Percentiles rank a stretch among this genome's conserved stretches.
phyloP scores from a whole-genome alignment of 169 alveolate genomes.

The Haemoproteus tartakovskyi region DNA sequence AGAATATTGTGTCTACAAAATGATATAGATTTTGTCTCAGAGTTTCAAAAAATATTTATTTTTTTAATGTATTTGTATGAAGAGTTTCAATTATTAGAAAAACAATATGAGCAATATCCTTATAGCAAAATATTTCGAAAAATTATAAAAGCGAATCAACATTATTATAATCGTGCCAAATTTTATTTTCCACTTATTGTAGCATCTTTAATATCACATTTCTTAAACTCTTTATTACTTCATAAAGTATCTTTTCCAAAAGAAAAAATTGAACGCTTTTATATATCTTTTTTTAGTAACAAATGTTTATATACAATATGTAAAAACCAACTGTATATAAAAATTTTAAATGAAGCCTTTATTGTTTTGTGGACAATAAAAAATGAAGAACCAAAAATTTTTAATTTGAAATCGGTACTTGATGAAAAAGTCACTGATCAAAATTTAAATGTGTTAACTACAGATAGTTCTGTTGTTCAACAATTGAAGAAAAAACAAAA shows the following conservation, averaged over 20 bases:
- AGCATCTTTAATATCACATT: conserved; percentile 45
- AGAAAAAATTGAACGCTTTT: conserved; percentile 4
- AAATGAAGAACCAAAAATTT: too few species aligned
- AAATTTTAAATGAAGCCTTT: conserved; percentile 30
- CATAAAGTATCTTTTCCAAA: not conserved
- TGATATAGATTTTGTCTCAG: conserved; percentile 37
- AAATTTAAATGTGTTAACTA: too few species aligned
- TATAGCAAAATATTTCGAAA: conserved; percentile 1
- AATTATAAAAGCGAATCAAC: not conserved
- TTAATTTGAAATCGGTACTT: too few species aligned
- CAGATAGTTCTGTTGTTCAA: too few species aligned
- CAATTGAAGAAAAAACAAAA: too few species aligned
- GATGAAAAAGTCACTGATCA: too few species aligned
- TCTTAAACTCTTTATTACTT: not conserved
- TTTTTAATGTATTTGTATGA: conserved; percentile 36
- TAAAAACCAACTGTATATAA: conserved; percentile 13
- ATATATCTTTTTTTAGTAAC: conserved; percentile 31
- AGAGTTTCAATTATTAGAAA: conserved; percentile 25
- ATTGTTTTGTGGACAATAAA: conserved; percentile 9
- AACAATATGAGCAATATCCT: conserved; percentile 14
- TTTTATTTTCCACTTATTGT: conserved; percentile 40
- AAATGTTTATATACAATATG: conserved; percentile 46
- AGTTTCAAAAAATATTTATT: conserved; percentile 14
- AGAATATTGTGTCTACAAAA: not conserved
- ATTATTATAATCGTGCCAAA: conserved; percentile 42